Base-by-base conservation (phyloP, 345 rosid species). In the Aegle marmelos region DNA sequence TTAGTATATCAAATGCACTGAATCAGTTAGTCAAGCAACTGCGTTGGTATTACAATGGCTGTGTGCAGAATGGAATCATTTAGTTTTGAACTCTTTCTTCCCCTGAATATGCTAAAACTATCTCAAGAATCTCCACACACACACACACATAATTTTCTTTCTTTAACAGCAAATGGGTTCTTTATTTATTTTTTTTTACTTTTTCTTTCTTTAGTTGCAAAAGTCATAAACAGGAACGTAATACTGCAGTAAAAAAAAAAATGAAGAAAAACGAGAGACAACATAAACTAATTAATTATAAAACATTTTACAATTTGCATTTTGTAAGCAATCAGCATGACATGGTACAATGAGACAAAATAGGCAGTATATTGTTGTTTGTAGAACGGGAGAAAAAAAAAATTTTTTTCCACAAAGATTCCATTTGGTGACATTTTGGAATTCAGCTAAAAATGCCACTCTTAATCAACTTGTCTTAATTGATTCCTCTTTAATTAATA, bases 121-220 rank as follows among this genome's bases (percentile, higher is more conserved):
- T 6, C n/a, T 39, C n/a, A 63, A 25, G 45, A 50, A 70, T 70
- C 73, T 39, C 37, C 34, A 25, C 16, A 10, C 5, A 28, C 5
- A 28, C 0, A 13, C 7, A 5, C 8, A 14, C 1, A 3, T 11
- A 17, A 39, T 11, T 41, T 37, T 41, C 56, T 27, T 27, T 27
- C 7, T 25, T 69, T 10, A 22, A 14, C 24, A 13, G 0, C 17
- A 25, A 27, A 22, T 39, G 50, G 54, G 1, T n/a, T 5, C 13
- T 68, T 11, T 37, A 5, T 36, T n/a, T 37, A 36, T 36, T 67
- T n/a, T 1, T 39, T 13, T 0, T 0, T 0, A 0, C 0, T 45
- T 53, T 53, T 53, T 19, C 7, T 53, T 53, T 53, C 57, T 5
- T 17, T 1, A 0, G 57, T 5, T 16, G 22, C 21, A 50, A 50